Evolutionary conservation across 768 basidiomycete genomes (phyloP).

Genomic region (Kwoniella pini): DNA sequence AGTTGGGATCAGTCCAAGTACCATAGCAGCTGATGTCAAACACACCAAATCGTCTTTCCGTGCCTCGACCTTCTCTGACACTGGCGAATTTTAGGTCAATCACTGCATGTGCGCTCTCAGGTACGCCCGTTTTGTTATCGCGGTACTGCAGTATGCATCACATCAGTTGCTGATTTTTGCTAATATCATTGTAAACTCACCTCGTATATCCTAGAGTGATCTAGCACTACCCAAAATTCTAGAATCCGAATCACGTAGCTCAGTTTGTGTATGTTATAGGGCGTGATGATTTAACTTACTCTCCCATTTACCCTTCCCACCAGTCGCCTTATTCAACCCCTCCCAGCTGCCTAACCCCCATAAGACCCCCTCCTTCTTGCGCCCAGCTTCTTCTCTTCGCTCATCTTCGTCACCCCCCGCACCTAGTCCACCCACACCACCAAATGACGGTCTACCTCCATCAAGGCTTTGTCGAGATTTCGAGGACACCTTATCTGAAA

Average conservation of each 20-base stretch:
- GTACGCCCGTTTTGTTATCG: slow-evolving; percentile 36
- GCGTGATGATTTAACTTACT: slow-evolving; percentile 40
- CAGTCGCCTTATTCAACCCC: slow-evolving; percentile 38
- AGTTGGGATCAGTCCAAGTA: not conserved
- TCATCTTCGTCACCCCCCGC: slow-evolving; percentile 43
- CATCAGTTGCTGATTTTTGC: too few species aligned
- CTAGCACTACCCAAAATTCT: slow-evolving; percentile 54
- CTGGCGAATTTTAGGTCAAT: slow-evolving; percentile 54
- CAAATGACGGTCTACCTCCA: slow-evolving; percentile 3
- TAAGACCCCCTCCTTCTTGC: slow-evolving; percentile 53
- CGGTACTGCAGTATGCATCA: too few species aligned
- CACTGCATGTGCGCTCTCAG: slow-evolving; percentile 42
- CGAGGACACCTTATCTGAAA: not conserved
- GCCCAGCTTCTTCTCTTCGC: slow-evolving; percentile 42
- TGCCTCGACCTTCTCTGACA: slow-evolving; percentile 52
- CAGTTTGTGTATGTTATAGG: too few species aligned
- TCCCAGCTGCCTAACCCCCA: slow-evolving; percentile 54
- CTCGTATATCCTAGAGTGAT: slow-evolving; percentile 52
- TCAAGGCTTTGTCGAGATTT: slow-evolving; percentile 10
- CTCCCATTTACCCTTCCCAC: slow-evolving; percentile 51
- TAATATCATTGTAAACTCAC: slow-evolving; percentile 6
- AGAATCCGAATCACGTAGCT: not conserved
- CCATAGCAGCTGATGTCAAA: too few species aligned
- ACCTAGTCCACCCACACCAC: slow-evolving; percentile 32
- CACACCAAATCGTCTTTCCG: slow-evolving; percentile 50